Conservation (phyloP, 108 stramenopile species). For the Fragilaria radians region DNA sequence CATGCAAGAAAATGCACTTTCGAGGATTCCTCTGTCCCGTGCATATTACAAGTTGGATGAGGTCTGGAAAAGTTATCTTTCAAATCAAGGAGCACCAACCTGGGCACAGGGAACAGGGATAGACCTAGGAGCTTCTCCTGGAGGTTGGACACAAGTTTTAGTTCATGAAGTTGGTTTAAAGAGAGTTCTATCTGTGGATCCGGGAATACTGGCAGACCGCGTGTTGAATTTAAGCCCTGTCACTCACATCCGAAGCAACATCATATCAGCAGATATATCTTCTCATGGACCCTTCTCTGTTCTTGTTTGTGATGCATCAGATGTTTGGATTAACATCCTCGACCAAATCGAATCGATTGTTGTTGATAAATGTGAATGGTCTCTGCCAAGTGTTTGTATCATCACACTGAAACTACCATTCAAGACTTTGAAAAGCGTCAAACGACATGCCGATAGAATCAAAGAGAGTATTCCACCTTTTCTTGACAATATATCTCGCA, state of each 20-base stretch:
- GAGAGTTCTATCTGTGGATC: conserved; percentile 32
- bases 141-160: conserved; percentile 56
- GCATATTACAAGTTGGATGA: conserved; percentile 51
- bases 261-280: conserved; percentile 17
- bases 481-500: conserved; percentile 18
- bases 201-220: conserved; percentile 34
- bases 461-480: conserved; percentile 12
- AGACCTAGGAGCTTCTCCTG: conserved; percentile 54
- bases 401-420: conserved; percentile 44
- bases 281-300: conserved; percentile 31
- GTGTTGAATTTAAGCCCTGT: conserved; percentile 26
- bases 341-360: conserved; percentile 18
- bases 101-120: conserved; percentile 28
- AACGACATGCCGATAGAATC: conserved; percentile 16
- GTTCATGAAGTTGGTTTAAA: conserved; percentile 14
- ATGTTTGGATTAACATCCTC: conserved; percentile 21
- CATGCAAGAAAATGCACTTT: background rate
- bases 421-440: conserved; percentile 34
- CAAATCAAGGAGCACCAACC: conserved; percentile 1
- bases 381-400: conserved; percentile 33
- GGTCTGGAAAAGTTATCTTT: conserved; percentile 16
- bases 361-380: conserved; percentile 6
- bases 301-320: conserved; percentile 47
- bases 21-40: conserved; percentile 33
- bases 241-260: conserved; percentile 18